Conservation (phyloP, 495 filamentous ascomycete genomes). For the Oidiodendron maius region DNA sequence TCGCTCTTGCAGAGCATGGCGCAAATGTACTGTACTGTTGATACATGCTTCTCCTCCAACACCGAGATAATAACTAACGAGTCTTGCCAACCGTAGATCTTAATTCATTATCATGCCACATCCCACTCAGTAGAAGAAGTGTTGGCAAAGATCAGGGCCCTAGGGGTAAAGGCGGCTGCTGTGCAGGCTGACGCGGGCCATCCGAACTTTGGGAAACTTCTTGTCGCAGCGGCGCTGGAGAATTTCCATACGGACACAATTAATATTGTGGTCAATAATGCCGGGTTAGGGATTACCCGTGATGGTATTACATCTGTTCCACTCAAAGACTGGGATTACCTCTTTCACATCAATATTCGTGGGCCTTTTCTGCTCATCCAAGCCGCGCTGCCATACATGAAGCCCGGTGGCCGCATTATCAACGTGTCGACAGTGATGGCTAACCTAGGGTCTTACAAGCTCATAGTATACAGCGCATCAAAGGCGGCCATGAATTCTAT, state of each 20-base stretch:
- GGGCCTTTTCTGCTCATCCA: constrained; percentile 28
- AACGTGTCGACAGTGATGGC: constrained; percentile 20
- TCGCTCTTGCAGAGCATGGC: constrained; percentile 19
- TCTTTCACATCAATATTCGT: constrained; percentile 24
- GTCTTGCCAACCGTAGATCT: constrained; percentile 7
- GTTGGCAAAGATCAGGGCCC: constrained; percentile 10
- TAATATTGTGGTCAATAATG: constrained; percentile 30
- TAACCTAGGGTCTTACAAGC: constrained; percentile 1
- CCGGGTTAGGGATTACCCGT: constrained; percentile 2
- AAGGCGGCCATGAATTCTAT: constrained; percentile 21
- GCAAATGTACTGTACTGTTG: constrained; percentile 18
- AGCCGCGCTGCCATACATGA: constrained; percentile 27
- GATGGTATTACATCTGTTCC: constrained; percentile 1
- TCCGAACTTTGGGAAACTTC: constrained; percentile 21
- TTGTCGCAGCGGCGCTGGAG: constrained; percentile 28
- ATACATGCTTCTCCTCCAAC: background rate
- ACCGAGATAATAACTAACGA: constrained; percentile 5
- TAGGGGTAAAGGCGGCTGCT: constrained; percentile 13
- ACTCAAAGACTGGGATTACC: constrained; percentile 14
- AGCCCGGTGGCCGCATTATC: constrained; percentile 32
- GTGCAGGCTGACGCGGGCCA: constrained; percentile 27
- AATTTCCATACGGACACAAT: constrained; percentile 26
- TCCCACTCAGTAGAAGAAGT: constrained; percentile 9
- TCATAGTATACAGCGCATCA: constrained; percentile 13
- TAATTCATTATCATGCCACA: constrained; percentile 20